These are phyloP conservation scores for Alnus rubra DNA, from an alignment of 306 rosid genomes.

Conservation along the genomic window DNA sequence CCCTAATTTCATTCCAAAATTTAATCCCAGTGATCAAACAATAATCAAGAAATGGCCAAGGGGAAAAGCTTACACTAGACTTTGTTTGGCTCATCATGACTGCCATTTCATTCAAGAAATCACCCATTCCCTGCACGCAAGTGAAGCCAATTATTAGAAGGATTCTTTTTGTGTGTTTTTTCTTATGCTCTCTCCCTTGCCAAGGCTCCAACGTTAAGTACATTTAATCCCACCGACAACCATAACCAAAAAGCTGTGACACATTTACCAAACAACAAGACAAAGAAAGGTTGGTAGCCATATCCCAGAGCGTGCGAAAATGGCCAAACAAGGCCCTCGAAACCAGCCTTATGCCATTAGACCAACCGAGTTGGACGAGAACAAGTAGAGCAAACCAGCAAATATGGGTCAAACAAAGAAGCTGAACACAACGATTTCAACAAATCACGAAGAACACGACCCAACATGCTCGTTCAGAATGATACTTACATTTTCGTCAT, in stretches of 20 bases:
- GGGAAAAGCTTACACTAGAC: constrained; percentile 51
- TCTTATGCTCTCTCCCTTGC: background rate
- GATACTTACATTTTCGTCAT: constrained; percentile 64
- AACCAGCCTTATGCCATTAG: background rate
- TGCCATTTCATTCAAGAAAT: constrained; percentile 84
- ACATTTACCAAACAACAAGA: background rate
- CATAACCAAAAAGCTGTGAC: background rate
- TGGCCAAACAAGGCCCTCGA: background rate
- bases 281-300: background rate
- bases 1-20: too few relatives aligned
- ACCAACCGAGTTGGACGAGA: background rate
- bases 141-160: constrained; percentile 10
- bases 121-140: constrained; percentile 86
- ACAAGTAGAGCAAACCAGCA: background rate
- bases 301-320: background rate
- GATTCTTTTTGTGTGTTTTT: background rate
- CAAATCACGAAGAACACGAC: background rate
- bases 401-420: background rate
- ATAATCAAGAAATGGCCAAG: background rate
- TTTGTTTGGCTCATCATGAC: constrained; percentile 84
- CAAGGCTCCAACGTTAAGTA: background rate
- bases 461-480: background rate
- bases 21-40: too few relatives aligned
- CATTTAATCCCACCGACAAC: background rate
- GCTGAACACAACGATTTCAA: background rate